These are phyloP conservation scores for Thermomucor indicae-seudaticae DNA, from an alignment of 371 early-diverging fungal genomes.

Conservation along the genomic window DNA sequence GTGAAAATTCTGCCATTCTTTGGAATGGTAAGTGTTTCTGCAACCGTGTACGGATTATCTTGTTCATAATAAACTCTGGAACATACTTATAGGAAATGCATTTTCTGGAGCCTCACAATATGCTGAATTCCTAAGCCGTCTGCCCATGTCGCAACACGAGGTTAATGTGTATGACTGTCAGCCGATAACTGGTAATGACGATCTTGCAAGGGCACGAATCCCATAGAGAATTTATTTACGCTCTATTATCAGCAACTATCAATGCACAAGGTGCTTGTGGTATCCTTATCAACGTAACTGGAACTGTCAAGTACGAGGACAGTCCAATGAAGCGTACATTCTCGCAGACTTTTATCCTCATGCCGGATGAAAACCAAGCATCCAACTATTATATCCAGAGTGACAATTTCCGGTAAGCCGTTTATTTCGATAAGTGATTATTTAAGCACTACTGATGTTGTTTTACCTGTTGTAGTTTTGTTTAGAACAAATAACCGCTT, in stretches of 20 bases:
- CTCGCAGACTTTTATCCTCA: slow-evolving; percentile 66
- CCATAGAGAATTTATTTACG: no score
- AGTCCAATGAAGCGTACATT: slow-evolving; percentile 50
- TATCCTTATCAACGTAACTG: slow-evolving; percentile 52
- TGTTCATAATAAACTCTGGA: background rate
- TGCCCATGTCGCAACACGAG: slow-evolving; percentile 62
- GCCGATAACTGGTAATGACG: slow-evolving; percentile 52
- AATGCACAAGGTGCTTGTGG: slow-evolving; percentile 45
- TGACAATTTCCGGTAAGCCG: slow-evolving; percentile 52
- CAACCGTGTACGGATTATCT: background rate
- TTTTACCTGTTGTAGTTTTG: no score
- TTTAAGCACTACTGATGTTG: background rate
- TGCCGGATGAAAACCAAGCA: slow-evolving; percentile 49
- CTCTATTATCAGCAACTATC: slow-evolving; percentile 34
- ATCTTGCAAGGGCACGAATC: background rate
- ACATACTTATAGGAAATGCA: slow-evolving; percentile 39
- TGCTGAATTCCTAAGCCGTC: slow-evolving; percentile 51
- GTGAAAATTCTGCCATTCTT: slow-evolving; percentile 63
- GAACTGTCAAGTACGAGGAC: slow-evolving; percentile 60
- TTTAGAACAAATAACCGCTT: no score
- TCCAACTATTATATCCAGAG: slow-evolving; percentile 57
- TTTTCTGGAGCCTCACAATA: slow-evolving; percentile 53
- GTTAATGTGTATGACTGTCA: slow-evolving; percentile 64
- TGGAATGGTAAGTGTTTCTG: slow-evolving; percentile 61
- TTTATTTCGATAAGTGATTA: slow-evolving; percentile 1